Evolutionary conservation across 257 asterid genomes (phyloP).

Genomic region (Perilla frutescens): DNA sequence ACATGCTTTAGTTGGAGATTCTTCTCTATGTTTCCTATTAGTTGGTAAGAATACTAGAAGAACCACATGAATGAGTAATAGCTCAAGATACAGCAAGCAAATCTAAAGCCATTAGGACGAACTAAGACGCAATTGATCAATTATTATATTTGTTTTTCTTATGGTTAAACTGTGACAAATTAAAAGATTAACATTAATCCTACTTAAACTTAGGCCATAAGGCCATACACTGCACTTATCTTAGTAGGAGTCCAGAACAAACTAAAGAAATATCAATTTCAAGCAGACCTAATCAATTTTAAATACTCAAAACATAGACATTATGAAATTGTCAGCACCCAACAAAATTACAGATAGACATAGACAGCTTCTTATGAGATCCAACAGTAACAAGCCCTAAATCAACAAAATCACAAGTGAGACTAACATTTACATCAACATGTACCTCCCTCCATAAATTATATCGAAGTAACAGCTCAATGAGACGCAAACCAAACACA

Average conservation of each 20-base stretch:
- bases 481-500: no score
- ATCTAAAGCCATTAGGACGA: slow-evolving; percentile 1
- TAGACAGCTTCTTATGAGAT: neutral
- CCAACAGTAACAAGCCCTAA: slow-evolving; percentile 13
- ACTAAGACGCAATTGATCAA: neutral
- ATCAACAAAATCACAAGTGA: slow-evolving; percentile 26
- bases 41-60: neutral
- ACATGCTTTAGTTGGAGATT: neutral
- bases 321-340: no score
- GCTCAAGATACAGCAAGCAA: no score
- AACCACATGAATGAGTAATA: no score
- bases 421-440: neutral
- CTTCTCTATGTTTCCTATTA: neutral
- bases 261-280: neutral
- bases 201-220: neutral
- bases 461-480: neutral
- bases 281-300: no score
- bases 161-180: neutral
- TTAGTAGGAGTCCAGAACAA: neutral
- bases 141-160: neutral
- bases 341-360: neutral
- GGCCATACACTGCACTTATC: neutral
- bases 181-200: neutral
- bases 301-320: neutral
- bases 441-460: neutral